Conservation (phyloP, 129 eudicot species). For the Helianthus tuberosus region DNA sequence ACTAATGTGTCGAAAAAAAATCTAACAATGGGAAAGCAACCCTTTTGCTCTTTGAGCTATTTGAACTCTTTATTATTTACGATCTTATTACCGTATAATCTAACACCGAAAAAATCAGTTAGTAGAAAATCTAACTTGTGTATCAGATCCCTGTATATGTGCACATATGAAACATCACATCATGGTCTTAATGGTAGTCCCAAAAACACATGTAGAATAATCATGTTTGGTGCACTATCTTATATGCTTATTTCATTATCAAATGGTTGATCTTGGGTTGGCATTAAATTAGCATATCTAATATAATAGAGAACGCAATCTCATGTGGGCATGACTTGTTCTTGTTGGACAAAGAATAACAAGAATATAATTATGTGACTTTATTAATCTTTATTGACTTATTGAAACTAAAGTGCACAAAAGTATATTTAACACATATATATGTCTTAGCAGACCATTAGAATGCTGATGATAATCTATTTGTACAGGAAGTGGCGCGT, state of each 20-base stretch:
- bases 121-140: too few relatives aligned
- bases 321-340: conserved; percentile 29
- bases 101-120: too few relatives aligned
- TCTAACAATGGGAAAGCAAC: too few relatives aligned
- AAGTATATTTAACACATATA: background rate
- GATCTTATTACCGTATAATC: too few relatives aligned
- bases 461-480: background rate
- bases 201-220: background rate
- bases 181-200: conserved; percentile 26
- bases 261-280: conserved; percentile 30
- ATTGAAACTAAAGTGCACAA: background rate
- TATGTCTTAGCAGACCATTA: too few relatives aligned
- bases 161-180: conserved; percentile 25
- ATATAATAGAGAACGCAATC: conserved; percentile 27
- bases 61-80: too few relatives aligned
- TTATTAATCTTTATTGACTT: background rate
- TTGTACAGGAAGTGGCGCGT: conserved; percentile 26
- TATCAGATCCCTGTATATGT: background rate
- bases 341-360: conserved; percentile 3
- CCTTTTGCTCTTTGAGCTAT: too few relatives aligned
- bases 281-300: conserved; percentile 25
- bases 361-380: background rate
- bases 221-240: conserved; percentile 37
- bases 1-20: too few relatives aligned
- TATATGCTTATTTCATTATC: conserved; percentile 30